Evolutionary conservation across 169 alveolate genomes (phyloP).

Genomic region (Eimeria acervulina): DNA sequence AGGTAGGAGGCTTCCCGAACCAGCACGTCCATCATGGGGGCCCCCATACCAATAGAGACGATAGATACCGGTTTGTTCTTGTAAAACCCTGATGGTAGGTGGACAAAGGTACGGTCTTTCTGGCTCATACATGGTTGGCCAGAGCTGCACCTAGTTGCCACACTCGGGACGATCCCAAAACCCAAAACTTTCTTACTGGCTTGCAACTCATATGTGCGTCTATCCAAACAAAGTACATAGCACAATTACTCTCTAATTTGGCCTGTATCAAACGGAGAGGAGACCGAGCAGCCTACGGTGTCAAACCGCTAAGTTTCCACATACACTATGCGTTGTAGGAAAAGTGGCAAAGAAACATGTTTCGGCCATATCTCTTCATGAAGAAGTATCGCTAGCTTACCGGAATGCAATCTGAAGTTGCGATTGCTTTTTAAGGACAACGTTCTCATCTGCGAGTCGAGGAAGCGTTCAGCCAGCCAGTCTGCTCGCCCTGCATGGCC

Average conservation of each 20-base stretch:
- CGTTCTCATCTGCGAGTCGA: constrained; percentile 79
- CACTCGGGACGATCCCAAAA: not conserved
- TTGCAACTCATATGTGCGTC: not conserved
- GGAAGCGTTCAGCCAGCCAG: constrained; percentile 78
- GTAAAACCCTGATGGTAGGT: constrained; percentile 75
- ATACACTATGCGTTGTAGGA: not conserved
- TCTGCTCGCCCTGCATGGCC: constrained; percentile 84
- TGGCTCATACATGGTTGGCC: not conserved
- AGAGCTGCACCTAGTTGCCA: not conserved
- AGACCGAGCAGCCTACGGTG: not conserved
- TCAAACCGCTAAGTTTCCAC: not conserved
- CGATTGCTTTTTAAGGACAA: constrained; percentile 76
- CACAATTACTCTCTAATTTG: not conserved
- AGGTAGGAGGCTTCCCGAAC: constrained; percentile 84
- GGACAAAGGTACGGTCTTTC: not conserved
- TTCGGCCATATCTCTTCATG: not conserved
- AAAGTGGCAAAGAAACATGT: too few relatives aligned
- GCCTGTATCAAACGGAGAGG: not conserved
- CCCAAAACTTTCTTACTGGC: not conserved
- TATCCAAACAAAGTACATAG: not conserved
- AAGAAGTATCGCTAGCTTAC: not conserved
- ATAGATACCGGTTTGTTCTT: constrained; percentile 82
- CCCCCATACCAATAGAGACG: constrained; percentile 86
- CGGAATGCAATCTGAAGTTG: constrained; percentile 82
- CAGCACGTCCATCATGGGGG: constrained; percentile 86